Base-by-base conservation (phyloP, 2,329 filamentous ascomycete species). In the Aureobasidium vineae region DNA sequence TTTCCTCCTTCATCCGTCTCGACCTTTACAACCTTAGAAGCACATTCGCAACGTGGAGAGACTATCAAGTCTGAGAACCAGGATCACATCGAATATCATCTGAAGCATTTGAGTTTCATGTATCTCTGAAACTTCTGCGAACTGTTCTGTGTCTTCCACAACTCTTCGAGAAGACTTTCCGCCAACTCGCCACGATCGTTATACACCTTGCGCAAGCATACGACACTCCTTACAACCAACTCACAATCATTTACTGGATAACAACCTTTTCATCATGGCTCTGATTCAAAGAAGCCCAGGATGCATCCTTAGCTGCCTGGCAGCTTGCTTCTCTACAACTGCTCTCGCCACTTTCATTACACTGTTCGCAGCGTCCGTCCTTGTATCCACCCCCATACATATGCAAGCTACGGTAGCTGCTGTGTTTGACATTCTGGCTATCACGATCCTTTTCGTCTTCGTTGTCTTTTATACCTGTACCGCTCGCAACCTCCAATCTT, bases 401-500 rank as follows among this genome's bases (percentile, higher is more conserved):
- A 19, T 13, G 16, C n/a, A 63, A 7, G 70, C 67, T 21, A 19
- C 71, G 8, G 67, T 70, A n/a, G 69, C 71, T 19, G 68, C 68
- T 11, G 50, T 70, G 11, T 64, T 70, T 7, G 66, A 71, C 52
- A 64, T 72, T 23, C 36, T 66, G 63, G 66, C 68, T 19, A 64
- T 70, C 19, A 54, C 57, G 3, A 19, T 66, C 2, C 47, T 71
- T 3, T 57, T 70, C 2, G 28, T 63, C 10, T 68, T 69, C 19
- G 40, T 28, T 15, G 64, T 66, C 49, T 52, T 67, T 53, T 66
- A 68, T 16, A 54, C 65, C 2, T 65, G 49, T 26, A 57, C 50
- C 31, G 6, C 41, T 23, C 47, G 43, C 7, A 49, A 33, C 5
- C 23, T 43, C 13, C 41, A 40, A 15, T 28, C 41, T 36, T 49